These are phyloP conservation scores for Talaromyces thailandensis DNA, from an alignment of 495 filamentous ascomycete species.

Conservation along the genomic window DNA sequence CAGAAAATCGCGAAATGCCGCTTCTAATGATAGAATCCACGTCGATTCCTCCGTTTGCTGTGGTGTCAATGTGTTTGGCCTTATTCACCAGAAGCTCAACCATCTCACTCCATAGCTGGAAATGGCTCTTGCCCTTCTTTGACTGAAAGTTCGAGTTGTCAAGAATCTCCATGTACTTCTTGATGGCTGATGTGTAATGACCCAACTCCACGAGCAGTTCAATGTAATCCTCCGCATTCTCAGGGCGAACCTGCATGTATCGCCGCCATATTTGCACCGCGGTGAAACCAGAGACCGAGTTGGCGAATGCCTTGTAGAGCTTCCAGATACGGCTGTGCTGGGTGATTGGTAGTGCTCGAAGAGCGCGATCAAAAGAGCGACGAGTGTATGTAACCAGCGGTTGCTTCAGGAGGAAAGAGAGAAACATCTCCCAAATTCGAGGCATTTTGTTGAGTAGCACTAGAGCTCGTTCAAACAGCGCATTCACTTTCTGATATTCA, in stretches of 20 bases:
- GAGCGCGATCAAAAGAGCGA: conserved; percentile 85
- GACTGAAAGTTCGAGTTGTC: conserved; percentile 89
- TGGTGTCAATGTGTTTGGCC: conserved; percentile 76
- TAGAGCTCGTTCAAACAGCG: conserved; percentile 87
- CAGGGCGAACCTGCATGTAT: conserved; percentile 97
- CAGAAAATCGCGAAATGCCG: conserved; percentile 84
- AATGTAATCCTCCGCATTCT: conserved; percentile 93
- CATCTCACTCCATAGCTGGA: conserved; percentile 97
- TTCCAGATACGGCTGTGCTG: conserved; percentile 98
- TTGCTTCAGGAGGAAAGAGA: conserved; percentile 82
- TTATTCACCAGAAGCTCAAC: conserved; percentile 92
- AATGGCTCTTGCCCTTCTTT: conserved; percentile 88
- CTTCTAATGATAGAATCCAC: conserved; percentile 91
- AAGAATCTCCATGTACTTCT: conserved; percentile 87
- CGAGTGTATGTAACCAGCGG: conserved; percentile 87
- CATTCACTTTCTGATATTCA: conserved; percentile 90
- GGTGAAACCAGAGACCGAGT: conserved; percentile 83
- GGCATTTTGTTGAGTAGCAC: conserved; percentile 99
- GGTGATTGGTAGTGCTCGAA: conserved; percentile 89
- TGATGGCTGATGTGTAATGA: conserved; percentile 84
- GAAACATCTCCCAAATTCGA: conserved; percentile 96
- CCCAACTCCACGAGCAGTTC: conserved; percentile 74
- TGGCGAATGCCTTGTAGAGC: conserved; percentile 84
- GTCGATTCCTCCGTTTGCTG: conserved; percentile 70
- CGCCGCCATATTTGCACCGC: conserved; percentile 89